Base-by-base conservation (phyloP, 2,329 filamentous ascomycete genomes). In the Tolypocladium sp. region DNA sequence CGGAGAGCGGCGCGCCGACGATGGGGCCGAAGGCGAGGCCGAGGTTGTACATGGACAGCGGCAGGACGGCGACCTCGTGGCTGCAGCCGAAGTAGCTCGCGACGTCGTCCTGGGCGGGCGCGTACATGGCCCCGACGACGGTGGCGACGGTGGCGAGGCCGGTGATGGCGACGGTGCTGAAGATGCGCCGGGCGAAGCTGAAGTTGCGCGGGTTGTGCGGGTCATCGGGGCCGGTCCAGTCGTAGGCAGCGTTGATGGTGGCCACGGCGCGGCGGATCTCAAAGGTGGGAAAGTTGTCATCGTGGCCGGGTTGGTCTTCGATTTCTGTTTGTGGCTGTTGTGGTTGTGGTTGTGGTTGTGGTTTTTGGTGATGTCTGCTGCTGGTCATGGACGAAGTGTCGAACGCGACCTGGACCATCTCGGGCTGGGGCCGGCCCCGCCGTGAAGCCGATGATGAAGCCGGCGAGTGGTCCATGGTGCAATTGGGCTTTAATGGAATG, bases 181-280 rank as follows among this genome's bases (percentile, higher is more conserved):
- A 88, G 87, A 89, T 90, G 72, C 91, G 92, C 70, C 77, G 85
- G 1, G 73, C 74, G 69, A 89, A 89, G 42, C 82, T 83, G 87
- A 89, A 93, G 73, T 92, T 92, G 77, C 92, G 92, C 0, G 90
- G 90, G 68, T 92, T 92, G 64, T 87, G 87, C 0, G 83, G 83
- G 70, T 92, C 89, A 62, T 85, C 76, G 15, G 86, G 79, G 9
- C 64, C 65, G n/a, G 64, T 66, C 66, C 66, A 69, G 63, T 69
- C 66, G 55, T 62, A 65, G 20, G 63, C 65, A 6, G 65, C 67
- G 59, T 69, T 68, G 63, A 69, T 66, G n/a, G 63, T 61, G 8
- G 62, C 52, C n/a, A 65, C 61, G 42, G 60, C 59, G 3, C 62
- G 61, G 25, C 60, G 64, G 42, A 63, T 52, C 46, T 64, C 61